Evolutionary conservation across 495 filamentous ascomycete genomes (phyloP).

Genomic region (Recurvomyces mirabilis): DNA sequence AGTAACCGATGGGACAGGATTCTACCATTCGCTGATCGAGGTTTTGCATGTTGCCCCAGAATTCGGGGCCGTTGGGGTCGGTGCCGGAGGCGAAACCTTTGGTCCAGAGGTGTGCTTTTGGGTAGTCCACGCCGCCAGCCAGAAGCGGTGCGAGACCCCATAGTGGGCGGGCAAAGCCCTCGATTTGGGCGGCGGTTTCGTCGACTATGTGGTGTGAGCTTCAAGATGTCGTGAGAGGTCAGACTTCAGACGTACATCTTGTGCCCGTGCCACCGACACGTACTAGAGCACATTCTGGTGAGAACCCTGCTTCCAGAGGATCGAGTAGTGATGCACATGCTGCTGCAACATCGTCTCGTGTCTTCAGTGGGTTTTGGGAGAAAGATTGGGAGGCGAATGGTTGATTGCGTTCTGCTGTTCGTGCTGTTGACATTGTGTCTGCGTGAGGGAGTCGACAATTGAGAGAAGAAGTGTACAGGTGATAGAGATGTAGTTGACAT

Average conservation of each 20-base stretch:
- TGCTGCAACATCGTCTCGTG: constrained; percentile 26
- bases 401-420: constrained; percentile 17
- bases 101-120: constrained; percentile 51
- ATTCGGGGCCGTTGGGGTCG: constrained; percentile 53
- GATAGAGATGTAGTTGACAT: too few species aligned
- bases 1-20: constrained; percentile 62
- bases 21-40: constrained; percentile 78
- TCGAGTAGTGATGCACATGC: constrained; percentile 31
- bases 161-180: constrained; percentile 62
- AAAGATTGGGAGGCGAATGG: constrained; percentile 25
- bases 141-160: constrained; percentile 63
- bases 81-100: constrained; percentile 57
- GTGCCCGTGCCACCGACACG: constrained; percentile 27
- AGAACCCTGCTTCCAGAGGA: constrained; percentile 26
- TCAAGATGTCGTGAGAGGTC: not conserved
- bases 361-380: constrained; percentile 27
- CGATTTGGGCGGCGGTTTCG: constrained; percentile 63
- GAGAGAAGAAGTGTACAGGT: not conserved
- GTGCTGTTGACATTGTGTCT: constrained; percentile 10
- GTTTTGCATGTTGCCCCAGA: constrained; percentile 62
- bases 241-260: constrained; percentile 18
- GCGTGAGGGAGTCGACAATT: not conserved
- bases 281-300: constrained; percentile 24
- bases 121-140: constrained; percentile 52
- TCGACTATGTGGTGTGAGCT: constrained; percentile 35